A percentile compares a stretch with the other conserved stretches of the same genome.
Conservation (phyloP, 2,329 filamentous ascomycete species). For the Botrytis elliptica region DNA sequence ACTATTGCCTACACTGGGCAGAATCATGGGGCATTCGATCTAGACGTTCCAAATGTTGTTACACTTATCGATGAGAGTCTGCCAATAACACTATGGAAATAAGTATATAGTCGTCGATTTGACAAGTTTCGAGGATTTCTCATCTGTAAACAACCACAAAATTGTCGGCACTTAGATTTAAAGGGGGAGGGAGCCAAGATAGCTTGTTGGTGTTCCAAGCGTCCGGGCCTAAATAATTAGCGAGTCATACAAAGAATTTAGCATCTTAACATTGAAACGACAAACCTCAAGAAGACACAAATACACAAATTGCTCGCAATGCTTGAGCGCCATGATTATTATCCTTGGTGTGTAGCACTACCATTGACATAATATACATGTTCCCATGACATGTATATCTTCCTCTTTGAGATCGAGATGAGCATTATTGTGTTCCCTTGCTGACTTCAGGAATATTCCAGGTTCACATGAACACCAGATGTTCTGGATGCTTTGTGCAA, state of each 20-base stretch:
- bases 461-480: background rate
- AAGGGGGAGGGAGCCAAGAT: background rate
- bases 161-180: background rate
- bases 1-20: too few species aligned
- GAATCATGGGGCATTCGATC: background rate
- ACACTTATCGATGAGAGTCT: background rate
- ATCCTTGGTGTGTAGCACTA: background rate
- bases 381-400: background rate
- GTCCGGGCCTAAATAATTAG: slow-evolving; percentile 7
- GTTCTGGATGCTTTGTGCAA: background rate
- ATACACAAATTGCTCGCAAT: background rate
- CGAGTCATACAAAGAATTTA: slow-evolving; percentile 13
- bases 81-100: background rate
- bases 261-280: background rate
- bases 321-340: background rate
- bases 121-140: background rate
- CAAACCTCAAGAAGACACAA: background rate
- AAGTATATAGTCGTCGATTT: background rate
- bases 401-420: background rate
- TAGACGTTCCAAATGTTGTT: background rate
- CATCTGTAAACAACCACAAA: background rate
- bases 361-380: too few species aligned
- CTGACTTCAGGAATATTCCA: background rate
- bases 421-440: background rate
- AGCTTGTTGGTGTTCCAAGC: background rate